Percentiles rank a stretch among this genome's conserved stretches.
These are phyloP conservation scores for Lithospermum erythrorhizon DNA, from an alignment of 257 asterid genomes.

Conservation along the genomic window DNA sequence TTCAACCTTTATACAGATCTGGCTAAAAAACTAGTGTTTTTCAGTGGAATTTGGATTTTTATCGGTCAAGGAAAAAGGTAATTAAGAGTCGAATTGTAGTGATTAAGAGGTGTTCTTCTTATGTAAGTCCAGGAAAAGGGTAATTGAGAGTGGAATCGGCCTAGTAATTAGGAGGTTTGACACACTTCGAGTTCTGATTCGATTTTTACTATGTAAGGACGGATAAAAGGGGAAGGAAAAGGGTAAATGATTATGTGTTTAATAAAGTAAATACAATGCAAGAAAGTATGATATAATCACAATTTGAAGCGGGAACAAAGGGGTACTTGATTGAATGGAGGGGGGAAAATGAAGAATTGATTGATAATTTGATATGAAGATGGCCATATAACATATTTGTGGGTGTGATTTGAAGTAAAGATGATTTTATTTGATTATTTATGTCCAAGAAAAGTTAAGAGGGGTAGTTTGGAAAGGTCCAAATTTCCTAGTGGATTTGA, in stretches of 20 bases:
- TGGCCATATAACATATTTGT: conserved; percentile 5
- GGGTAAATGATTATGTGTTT: conserved; percentile 15
- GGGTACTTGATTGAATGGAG: conserved; percentile 16
- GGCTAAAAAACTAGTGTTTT: background rate
- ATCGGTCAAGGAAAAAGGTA: conserved; percentile 8
- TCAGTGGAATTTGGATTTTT: conserved; percentile 5
- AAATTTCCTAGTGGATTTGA: background rate
- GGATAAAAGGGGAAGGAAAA: conserved; percentile 8
- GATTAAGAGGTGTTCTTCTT: no score
- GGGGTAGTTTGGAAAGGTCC: background rate
- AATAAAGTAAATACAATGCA: conserved; percentile 25
- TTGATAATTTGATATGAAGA: conserved; percentile 14
- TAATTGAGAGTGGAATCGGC: no score
- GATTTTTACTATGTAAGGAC: no score
- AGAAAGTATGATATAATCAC: conserved; percentile 16
- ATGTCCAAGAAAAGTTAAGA: conserved; percentile 16
- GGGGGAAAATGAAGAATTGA: conserved; percentile 15
- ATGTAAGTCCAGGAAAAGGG: conserved; percentile 7
- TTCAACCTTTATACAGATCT: conserved; percentile 1
- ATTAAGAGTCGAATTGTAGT: no score
- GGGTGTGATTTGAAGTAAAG: conserved; percentile 22
- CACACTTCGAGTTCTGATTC: no score
- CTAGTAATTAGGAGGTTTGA: no score
- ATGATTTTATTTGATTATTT: conserved; percentile 9
- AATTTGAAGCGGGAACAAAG: conserved; percentile 13